Evolutionary conservation across 768 basidiomycete genomes (phyloP), one percentile per base, ranked within the genome.

Genomic region (Psilocybe cyanescens): DNA sequence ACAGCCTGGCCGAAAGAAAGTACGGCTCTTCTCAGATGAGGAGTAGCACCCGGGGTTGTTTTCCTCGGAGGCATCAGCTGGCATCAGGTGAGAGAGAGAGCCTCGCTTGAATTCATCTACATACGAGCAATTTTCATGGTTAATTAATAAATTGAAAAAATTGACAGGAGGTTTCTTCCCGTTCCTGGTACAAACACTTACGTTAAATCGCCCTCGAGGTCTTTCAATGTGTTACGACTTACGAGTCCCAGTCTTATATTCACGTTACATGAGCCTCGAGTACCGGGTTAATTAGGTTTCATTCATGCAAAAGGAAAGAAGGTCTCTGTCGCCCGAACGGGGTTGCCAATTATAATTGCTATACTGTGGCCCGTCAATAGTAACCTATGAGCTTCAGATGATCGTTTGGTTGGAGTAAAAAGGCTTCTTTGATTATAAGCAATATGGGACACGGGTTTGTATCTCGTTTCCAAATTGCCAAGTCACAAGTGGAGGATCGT

Each of bases 1-100:
- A 65, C 56, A 46, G 45, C 48, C 58, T 55, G 54, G 35, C 60
- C 63, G 61, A 65, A 41, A 59, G 55, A 61, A 57, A 53, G 57
- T 41, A 29, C 39, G 24, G 47, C 48, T 47, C n/a, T 24, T 50
- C 30, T 47, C 17, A 9, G 35, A 44, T 37, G 33, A 51, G 39
- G 28, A 41, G 41, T 44, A 29, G 29, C 51, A 56, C 44, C 57
- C 60, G 53, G 58, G 41, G 54, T 56, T 59, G 19, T 53, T 50
- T 31, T 55, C 44, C 60, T 58, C 51, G 46, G 59, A 46, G 59
- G 30, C 53, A 57, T 65, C 63, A 64, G 58, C 51, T 24, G 35
- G 31, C 33, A 6, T 35, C 11, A 11, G 33, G 24, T 24, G 24
- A 24, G 24, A 24, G 24, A 3, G 37, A 39, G 37, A 39, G 37